Evolutionary conservation across 768 basidiomycete species (phyloP), one percentile per base, ranked within the genome.

Genomic region (Russula compacta): DNA sequence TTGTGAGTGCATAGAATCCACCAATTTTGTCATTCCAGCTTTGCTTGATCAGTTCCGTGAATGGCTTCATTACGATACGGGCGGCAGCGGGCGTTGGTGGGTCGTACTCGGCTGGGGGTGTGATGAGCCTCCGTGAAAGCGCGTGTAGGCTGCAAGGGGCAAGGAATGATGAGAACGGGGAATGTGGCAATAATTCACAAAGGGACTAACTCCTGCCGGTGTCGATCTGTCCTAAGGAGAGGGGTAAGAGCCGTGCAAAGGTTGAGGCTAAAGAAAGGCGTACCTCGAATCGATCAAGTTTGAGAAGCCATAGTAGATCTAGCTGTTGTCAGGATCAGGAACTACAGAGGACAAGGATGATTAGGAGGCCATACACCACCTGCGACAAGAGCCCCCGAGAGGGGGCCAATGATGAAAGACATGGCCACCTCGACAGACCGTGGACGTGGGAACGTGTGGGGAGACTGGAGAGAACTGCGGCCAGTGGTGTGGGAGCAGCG

Each of bases 291-390:
- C 78, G 51, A 87, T 84, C 70, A 85, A 68, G 67, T 79, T 82
- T 3, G 85, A 86, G 69, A 87, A 84, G 24, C 84, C 85, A 70
- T 87, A 87, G 72, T 87, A 87, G 6, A 86, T 38, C 65, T 66
- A 52, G 11, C 50, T 24, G 6, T 38, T 24, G 21, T 63, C 40
- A 56, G 49, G 14, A 29, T 63, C 46, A 56, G 49, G 14, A 35
- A 42, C 10, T 29, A 32, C 24, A 84, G 63, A 11, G 57, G 10
- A 35, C 24, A 21, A 19, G 3, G 29, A 24, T 12, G 38, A 24
- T 36, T 19, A 48, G 51, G 29, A 50, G 42, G 60, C 74, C 79
- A 68, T 71, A 83, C 85, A 64, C 85, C 85, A 56, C 85, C 84
- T 39, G 84, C 85, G 53, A 82, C 79, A 59, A 87, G 74, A 38